Evolutionary conservation across 257 asterid species (phyloP).

Genomic region (Solanum sejunctum): DNA sequence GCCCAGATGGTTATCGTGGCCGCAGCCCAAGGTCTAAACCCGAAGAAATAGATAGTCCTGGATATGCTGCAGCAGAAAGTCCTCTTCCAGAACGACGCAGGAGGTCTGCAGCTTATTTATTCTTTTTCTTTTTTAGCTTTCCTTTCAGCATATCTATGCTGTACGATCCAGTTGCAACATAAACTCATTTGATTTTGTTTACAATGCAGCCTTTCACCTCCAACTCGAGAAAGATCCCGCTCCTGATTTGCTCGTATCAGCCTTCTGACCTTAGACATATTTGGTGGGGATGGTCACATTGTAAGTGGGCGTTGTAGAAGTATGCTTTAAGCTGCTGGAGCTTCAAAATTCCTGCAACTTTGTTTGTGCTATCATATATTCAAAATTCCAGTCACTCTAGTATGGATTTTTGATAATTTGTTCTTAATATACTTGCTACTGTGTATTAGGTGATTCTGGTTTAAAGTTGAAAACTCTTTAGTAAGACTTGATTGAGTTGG

Average conservation of each 20-base stretch:
- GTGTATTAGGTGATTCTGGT: not conserved
- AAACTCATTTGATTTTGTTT: not conserved
- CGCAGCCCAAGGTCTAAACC: constrained; percentile 21
- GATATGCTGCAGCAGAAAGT: constrained; percentile 35
- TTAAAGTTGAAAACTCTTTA: not conserved
- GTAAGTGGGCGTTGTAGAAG: not conserved
- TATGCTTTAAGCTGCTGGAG: not conserved
- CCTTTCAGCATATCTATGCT: not conserved
- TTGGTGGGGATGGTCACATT: not conserved
- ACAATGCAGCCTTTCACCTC: constrained; percentile 44
- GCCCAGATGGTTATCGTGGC: constrained; percentile 20
- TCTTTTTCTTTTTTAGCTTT: not conserved
- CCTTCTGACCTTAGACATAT: not conserved
- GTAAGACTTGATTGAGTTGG: not conserved
- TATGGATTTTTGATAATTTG: not conserved
- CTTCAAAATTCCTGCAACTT: not conserved
- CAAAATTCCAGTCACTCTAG: not conserved
- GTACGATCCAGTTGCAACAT: not conserved
- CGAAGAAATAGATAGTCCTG: constrained; percentile 22
- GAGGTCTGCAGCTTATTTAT: constrained; percentile 20
- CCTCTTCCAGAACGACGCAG: constrained; percentile 27
- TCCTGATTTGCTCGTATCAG: constrained; percentile 1
- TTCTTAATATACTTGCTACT: not conserved
- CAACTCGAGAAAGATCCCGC: constrained; percentile 26
- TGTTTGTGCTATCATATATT: not conserved